Evolutionary conservation across 140 eudicot species (phyloP).

Genomic region (Ambrosia hybrid): DNA sequence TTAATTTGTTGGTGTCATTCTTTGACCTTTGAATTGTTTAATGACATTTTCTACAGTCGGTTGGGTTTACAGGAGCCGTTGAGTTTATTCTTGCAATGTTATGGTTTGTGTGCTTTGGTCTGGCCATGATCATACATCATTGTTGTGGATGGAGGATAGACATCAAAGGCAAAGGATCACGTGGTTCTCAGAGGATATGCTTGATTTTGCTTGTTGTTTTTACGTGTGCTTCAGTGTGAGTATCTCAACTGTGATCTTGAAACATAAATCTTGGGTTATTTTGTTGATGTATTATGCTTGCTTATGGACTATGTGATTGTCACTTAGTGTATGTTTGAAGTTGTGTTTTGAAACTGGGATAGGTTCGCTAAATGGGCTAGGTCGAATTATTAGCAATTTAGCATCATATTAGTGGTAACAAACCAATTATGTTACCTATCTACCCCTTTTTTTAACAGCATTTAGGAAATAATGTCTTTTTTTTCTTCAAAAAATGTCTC

Average conservation of each 20-base stretch:
- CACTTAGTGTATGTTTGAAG: no score
- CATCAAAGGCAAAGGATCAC: constrained; percentile 54
- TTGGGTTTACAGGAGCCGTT: constrained; percentile 90
- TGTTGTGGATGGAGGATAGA: constrained; percentile 76
- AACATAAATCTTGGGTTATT: background rate
- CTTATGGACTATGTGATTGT: no score
- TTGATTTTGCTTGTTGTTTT: constrained; percentile 58
- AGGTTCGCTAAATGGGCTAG: no score
- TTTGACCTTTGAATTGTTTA: background rate
- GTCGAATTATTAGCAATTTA: no score
- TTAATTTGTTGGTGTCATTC: background rate
- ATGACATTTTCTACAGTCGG: constrained; percentile 61
- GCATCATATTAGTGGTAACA: no score
- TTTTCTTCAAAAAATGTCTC: no score
- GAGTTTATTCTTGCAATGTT: constrained; percentile 70
- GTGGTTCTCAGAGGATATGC: constrained; percentile 53
- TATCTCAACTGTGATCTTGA: constrained; percentile 22
- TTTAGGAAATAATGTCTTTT: no score
- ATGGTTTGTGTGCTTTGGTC: constrained; percentile 81
- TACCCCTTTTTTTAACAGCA: no score
- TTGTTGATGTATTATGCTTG: no score
- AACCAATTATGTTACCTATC: no score
- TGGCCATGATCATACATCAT: constrained; percentile 72
- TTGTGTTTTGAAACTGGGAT: no score
- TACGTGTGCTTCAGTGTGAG: constrained; percentile 81